A percentile compares a stretch with the other conserved stretches of the same genome.
phyloP scores from a whole-genome alignment of 2,329 filamentous ascomycete genomes.

The Ciborinia camelliae region DNA sequence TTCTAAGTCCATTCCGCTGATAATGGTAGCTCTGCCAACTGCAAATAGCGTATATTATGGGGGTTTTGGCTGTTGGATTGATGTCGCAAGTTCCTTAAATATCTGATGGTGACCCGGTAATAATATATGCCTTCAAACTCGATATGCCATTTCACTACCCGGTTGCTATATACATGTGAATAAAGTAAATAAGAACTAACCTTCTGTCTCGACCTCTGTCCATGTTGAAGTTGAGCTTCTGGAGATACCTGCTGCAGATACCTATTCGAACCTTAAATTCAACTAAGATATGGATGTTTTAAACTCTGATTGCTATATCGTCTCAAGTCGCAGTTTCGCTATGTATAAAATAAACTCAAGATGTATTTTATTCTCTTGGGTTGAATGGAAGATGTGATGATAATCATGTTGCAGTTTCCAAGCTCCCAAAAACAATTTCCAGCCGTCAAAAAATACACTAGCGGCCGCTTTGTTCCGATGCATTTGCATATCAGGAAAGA shows the following conservation, averaged over 20 bases:
- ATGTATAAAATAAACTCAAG: background rate
- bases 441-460: background rate
- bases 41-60: background rate
- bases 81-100: background rate
- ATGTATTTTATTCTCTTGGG: background rate
- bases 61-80: background rate
- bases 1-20: background rate
- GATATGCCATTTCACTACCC: background rate
- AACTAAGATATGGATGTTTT: background rate
- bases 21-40: background rate
- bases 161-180: slow-evolving; percentile 10
- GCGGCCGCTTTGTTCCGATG: slow-evolving; percentile 12
- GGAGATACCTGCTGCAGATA: background rate
- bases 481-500: background rate
- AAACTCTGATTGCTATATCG: background rate
- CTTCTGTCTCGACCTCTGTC: slow-evolving; percentile 40
- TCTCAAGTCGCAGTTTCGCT: background rate
- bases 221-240: background rate
- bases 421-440: slow-evolving; percentile 14
- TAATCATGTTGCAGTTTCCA: background rate
- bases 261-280: background rate
- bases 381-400: slow-evolving; percentile 15
- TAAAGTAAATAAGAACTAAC: slow-evolving; percentile 34
- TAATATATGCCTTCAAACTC: background rate
- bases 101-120: background rate